These are phyloP conservation scores for Auricularia sp. DNA, from an alignment of 768 basidiomycete species.

Conservation along the genomic window DNA sequence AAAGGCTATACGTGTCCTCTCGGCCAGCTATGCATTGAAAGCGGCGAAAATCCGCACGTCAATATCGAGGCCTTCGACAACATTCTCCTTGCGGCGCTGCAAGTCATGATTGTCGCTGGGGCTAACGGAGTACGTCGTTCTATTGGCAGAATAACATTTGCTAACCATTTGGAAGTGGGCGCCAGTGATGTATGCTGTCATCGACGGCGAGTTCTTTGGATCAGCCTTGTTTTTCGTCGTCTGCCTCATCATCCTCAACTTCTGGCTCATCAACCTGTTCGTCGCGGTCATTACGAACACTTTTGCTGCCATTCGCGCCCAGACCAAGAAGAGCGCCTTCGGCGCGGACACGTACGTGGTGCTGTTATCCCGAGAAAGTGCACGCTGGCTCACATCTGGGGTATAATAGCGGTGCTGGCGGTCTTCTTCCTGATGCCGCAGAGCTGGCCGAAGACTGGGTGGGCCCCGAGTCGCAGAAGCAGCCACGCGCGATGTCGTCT, in stretches of 20 bases:
- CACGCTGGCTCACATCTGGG: conserved; percentile 5
- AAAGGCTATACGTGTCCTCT: conserved; percentile 90
- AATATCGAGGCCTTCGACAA: conserved; percentile 81
- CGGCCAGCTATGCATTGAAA: conserved; percentile 54
- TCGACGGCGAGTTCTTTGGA: conserved; percentile 84
- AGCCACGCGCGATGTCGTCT: neutral
- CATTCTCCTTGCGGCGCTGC: conserved; percentile 68
- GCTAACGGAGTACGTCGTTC: conserved; percentile 54
- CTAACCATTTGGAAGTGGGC: conserved; percentile 45
- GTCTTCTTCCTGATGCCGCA: neutral
- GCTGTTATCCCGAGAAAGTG: conserved; percentile 29
- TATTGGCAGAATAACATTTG: conserved; percentile 4
- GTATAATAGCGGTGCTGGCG: neutral
- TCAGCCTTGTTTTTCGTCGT: conserved; percentile 82
- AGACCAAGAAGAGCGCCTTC: conserved; percentile 87
- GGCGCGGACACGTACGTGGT: conserved; percentile 45
- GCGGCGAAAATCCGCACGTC: conserved; percentile 52
- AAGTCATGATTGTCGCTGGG: conserved; percentile 76
- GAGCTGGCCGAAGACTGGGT: neutral
- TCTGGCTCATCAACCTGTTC: conserved; percentile 88
- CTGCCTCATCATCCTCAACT: conserved; percentile 78
- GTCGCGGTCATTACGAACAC: conserved; percentile 95
- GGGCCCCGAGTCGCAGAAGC: neutral
- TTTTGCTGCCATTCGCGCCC: conserved; percentile 76
- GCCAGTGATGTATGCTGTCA: conserved; percentile 75